phyloP scores from a whole-genome alignment of 345 rosid species.

The Garcia nutans region DNA sequence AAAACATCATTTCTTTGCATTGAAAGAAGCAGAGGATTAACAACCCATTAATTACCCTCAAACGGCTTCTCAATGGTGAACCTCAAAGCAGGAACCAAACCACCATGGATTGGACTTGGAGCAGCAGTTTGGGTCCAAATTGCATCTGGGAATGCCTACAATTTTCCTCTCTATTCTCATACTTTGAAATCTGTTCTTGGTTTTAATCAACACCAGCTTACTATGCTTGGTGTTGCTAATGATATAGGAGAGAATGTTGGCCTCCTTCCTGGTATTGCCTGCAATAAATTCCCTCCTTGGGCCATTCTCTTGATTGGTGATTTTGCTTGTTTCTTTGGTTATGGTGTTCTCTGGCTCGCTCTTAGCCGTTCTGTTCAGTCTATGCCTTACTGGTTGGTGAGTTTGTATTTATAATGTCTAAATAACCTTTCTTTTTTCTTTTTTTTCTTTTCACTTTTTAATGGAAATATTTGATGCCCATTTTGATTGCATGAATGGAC shows the following conservation, averaged over 20 bases:
- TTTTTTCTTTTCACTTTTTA: neutral
- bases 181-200: conserved; percentile 69
- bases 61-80: conserved; percentile 25
- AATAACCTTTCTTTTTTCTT: neutral
- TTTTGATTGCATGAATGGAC: neutral
- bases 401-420: conserved; percentile 3
- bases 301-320: conserved; percentile 52
- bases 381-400: conserved; percentile 73
- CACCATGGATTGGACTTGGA: conserved; percentile 74
- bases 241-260: conserved; percentile 73
- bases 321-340: conserved; percentile 55
- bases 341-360: conserved; percentile 68
- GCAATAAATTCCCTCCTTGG: conserved; percentile 73
- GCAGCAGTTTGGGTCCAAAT: conserved; percentile 69
- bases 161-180: conserved; percentile 69
- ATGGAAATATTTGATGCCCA: neutral
- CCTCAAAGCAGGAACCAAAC: conserved; percentile 61
- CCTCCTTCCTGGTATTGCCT: conserved; percentile 59
- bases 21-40: neutral
- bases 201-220: conserved; percentile 62
- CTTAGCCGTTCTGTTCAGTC: conserved; percentile 39
- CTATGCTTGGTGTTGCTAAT: conserved; percentile 70
- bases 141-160: conserved; percentile 63
- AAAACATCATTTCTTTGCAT: neutral
- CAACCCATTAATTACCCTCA: neutral